Percentiles rank a stretch among this genome's conserved stretches.
Conservation (phyloP, 768 basidiomycete genomes). For the Asterophora lycoperdoides region DNA sequence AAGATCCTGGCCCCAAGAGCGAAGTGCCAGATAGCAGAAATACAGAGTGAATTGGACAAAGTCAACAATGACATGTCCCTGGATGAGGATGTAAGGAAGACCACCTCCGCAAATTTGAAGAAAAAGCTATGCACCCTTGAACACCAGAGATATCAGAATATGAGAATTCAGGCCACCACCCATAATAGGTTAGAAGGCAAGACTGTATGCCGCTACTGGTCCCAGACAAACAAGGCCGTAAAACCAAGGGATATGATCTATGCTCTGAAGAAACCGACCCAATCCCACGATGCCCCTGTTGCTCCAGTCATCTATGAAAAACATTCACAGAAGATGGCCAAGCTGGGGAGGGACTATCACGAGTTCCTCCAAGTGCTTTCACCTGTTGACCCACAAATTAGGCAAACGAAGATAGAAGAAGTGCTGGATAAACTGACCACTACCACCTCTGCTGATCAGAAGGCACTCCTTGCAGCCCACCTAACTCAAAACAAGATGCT, state of each 20-base stretch:
- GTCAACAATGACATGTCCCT: background rate
- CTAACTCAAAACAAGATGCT: slow-evolving; percentile 4
- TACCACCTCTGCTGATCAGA: background rate
- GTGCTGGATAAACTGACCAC: background rate
- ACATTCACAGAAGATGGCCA: slow-evolving; percentile 1
- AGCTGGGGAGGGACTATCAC: slow-evolving; percentile 5
- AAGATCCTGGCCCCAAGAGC: background rate
- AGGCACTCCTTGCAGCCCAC: background rate
- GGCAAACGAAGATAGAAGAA: background rate
- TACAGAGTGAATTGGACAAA: background rate
- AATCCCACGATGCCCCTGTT: background rate
- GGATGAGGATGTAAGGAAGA: background rate
- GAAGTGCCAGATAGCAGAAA: too few relatives aligned
- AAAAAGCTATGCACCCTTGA: slow-evolving; percentile 1
- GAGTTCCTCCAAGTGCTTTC: slow-evolving; percentile 3
- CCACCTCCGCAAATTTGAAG: slow-evolving; percentile 1
- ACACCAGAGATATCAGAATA: slow-evolving; percentile 4
- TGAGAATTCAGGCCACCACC: background rate
- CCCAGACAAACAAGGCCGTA: slow-evolving; percentile 4
- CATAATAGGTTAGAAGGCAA: slow-evolving; percentile 10
- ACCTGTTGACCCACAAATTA: too few relatives aligned
- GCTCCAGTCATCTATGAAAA: background rate
- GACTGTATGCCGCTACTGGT: slow-evolving; percentile 12
- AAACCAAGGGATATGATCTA: slow-evolving; percentile 12
- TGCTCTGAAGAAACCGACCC: slow-evolving; percentile 1